Evolutionary conservation across 768 basidiomycete species (phyloP).

Genomic region (Mycena capillaripes): DNA sequence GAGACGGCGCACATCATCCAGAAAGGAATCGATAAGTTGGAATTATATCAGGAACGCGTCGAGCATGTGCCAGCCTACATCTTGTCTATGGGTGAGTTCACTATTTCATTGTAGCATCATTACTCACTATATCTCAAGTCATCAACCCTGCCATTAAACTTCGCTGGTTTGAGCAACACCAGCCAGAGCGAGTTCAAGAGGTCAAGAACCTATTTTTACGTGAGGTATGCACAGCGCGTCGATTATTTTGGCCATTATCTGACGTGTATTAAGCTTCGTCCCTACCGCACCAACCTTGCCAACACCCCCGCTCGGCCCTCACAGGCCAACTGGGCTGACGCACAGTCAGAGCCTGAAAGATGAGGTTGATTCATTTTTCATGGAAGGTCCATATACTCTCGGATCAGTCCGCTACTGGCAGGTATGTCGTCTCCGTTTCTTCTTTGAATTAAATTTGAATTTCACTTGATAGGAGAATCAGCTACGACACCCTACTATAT

Average conservation of each 20-base stretch:
- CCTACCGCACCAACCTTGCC: slow-evolving; percentile 7
- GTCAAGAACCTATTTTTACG: slow-evolving; percentile 9
- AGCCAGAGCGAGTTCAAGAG: background rate
- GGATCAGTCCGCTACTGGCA: slow-evolving; percentile 21
- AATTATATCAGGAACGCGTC: background rate
- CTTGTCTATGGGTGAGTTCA: too few species aligned
- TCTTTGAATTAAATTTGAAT: background rate
- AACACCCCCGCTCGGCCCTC: slow-evolving; percentile 29
- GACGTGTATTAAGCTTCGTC: slow-evolving; percentile 6
- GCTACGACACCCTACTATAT: slow-evolving; percentile 21
- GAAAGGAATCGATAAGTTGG: background rate
- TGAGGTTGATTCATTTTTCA: slow-evolving; percentile 7
- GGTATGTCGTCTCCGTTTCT: background rate
- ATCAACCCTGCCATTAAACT: slow-evolving; percentile 33
- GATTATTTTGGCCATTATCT: background rate
- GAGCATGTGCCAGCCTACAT: background rate
- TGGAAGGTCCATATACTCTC: background rate
- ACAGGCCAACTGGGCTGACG: slow-evolving; percentile 35
- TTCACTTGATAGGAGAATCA: slow-evolving; percentile 1
- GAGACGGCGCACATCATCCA: slow-evolving; percentile 21
- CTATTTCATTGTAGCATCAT: too few species aligned
- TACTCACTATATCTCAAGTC: slow-evolving; percentile 9
- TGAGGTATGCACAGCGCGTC: slow-evolving; percentile 7
- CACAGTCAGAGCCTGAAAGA: background rate
- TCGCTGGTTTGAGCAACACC: slow-evolving; percentile 14